Conservation (phyloP, 768 basidiomycete species). For the Gymnopilus junonius region DNA sequence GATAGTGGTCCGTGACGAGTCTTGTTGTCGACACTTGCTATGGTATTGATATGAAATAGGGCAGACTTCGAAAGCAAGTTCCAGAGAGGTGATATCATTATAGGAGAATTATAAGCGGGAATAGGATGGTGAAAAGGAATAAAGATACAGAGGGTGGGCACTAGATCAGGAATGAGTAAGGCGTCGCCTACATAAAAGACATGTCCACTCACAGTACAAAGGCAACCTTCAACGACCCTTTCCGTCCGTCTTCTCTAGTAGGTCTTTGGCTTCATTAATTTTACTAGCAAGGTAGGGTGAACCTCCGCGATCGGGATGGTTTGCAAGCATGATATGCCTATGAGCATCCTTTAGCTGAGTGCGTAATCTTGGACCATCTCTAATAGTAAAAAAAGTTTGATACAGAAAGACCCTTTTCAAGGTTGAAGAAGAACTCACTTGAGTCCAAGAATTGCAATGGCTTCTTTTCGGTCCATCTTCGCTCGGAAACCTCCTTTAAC, state of each 20-base stretch:
- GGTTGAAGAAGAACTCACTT: slow-evolving; percentile 56
- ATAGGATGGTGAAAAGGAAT: background rate
- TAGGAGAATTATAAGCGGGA: slow-evolving; percentile 4
- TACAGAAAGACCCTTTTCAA: slow-evolving; percentile 4
- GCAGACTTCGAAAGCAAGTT: background rate
- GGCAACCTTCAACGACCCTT: slow-evolving; percentile 36
- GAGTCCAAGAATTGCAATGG: slow-evolving; percentile 87
- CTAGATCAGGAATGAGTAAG: background rate
- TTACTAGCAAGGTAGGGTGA: slow-evolving; percentile 98
- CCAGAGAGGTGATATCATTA: slow-evolving; percentile 6
- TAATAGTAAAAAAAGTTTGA: slow-evolving; percentile 32
- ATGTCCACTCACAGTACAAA: slow-evolving; percentile 6
- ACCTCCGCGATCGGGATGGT: slow-evolving; percentile 98
- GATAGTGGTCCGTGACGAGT: no score
- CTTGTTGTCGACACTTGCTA: no score
- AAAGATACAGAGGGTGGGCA: slow-evolving; percentile 7
- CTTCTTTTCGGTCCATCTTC: slow-evolving; percentile 97
- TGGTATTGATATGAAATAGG: background rate
- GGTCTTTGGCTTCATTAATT: slow-evolving; percentile 97
- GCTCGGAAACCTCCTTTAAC: slow-evolving; percentile 91
- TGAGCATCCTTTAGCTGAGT: slow-evolving; percentile 91
- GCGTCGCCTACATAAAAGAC: background rate
- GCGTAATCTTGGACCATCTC: slow-evolving; percentile 82
- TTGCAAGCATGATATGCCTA: slow-evolving; percentile 95
- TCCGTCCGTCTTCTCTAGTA: slow-evolving; percentile 81